Evolutionary conservation across 2,329 filamentous ascomycete species (phyloP).

Genomic region (Fusarium tuaranense): DNA sequence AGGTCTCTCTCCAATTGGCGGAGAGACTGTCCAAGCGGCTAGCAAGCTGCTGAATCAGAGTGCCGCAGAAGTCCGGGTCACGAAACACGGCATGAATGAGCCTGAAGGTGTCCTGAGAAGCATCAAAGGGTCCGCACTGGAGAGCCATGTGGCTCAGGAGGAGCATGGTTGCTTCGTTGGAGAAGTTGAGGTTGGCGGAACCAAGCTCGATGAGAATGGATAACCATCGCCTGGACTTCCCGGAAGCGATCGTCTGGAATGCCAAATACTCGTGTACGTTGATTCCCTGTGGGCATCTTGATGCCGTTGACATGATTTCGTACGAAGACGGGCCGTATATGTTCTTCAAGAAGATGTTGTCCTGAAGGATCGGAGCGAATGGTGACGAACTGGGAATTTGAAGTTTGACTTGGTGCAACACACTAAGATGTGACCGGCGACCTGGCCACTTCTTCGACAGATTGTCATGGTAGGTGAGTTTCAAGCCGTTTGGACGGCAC

Average conservation of each 20-base stretch:
- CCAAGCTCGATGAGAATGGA: constrained; percentile 62
- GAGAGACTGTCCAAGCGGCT: constrained; percentile 57
- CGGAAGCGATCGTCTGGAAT: constrained; percentile 61
- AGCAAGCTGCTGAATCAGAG: constrained; percentile 61
- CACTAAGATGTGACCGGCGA: constrained; percentile 28
- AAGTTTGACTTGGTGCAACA: constrained; percentile 38
- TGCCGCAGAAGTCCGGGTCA: constrained; percentile 61
- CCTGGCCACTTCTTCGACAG: constrained; percentile 33
- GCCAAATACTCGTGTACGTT: constrained; percentile 66
- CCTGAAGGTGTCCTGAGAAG: constrained; percentile 49
- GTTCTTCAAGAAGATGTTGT: constrained; percentile 22
- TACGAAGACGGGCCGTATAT: constrained; percentile 64
- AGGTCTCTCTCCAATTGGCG: constrained; percentile 69
- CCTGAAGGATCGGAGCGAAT: constrained; percentile 33
- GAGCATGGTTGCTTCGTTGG: constrained; percentile 62
- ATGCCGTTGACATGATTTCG: constrained; percentile 63
- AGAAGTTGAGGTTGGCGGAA: constrained; percentile 69
- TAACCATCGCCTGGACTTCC: constrained; percentile 61
- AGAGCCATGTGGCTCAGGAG: constrained; percentile 64
- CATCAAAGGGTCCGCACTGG: constrained; percentile 63
- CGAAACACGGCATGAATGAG: constrained; percentile 61
- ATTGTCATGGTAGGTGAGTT: constrained; percentile 33
- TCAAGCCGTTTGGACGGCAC: constrained; percentile 40
- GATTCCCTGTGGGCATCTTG: constrained; percentile 59
- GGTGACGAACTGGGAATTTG: constrained; percentile 32